A percentile compares a stretch with the other conserved stretches of the same genome.
phyloP scores from a whole-genome alignment of 495 filamentous ascomycete genomes.

The Xylaria flabelliformis region DNA sequence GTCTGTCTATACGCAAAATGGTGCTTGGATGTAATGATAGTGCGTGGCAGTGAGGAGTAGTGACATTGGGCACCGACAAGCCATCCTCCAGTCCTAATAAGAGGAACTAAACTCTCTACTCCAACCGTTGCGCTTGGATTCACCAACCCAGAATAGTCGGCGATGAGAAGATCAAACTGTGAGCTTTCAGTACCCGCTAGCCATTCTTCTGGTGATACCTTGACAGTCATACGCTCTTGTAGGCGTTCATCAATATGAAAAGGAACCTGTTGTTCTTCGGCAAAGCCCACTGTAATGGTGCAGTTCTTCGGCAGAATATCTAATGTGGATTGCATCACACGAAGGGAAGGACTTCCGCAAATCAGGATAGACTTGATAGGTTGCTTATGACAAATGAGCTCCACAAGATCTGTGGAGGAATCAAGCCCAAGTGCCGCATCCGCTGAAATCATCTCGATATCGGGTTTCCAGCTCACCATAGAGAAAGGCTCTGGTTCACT shows the following conservation, averaged over 20 bases:
- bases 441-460: slow-evolving; percentile 24
- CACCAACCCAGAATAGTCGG: slow-evolving; percentile 4
- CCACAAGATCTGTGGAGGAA: slow-evolving; percentile 16
- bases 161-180: slow-evolving; percentile 13
- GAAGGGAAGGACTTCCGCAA: neutral
- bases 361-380: slow-evolving; percentile 19
- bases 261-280: neutral
- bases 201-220: neutral
- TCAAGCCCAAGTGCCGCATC: slow-evolving; percentile 6
- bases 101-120: neutral
- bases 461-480: slow-evolving; percentile 21
- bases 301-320: slow-evolving; percentile 10
- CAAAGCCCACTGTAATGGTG: slow-evolving; percentile 22
- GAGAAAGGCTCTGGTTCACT: slow-evolving; percentile 21
- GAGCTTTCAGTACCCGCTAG: neutral
- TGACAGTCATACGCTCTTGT: slow-evolving; percentile 2
- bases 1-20: neutral
- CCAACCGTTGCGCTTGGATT: neutral
- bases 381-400: slow-evolving; percentile 27
- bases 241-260: slow-evolving; percentile 3
- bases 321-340: slow-evolving; percentile 9
- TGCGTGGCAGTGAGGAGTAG: neutral
- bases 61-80: neutral
- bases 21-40: neutral
- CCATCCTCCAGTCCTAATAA: slow-evolving; percentile 1